A percentile compares a stretch with the other conserved stretches of the same genome.
These are phyloP conservation scores for Veloporphyrellus conicus DNA, from an alignment of 1,284 basidiomycete species.

Conservation along the genomic window DNA sequence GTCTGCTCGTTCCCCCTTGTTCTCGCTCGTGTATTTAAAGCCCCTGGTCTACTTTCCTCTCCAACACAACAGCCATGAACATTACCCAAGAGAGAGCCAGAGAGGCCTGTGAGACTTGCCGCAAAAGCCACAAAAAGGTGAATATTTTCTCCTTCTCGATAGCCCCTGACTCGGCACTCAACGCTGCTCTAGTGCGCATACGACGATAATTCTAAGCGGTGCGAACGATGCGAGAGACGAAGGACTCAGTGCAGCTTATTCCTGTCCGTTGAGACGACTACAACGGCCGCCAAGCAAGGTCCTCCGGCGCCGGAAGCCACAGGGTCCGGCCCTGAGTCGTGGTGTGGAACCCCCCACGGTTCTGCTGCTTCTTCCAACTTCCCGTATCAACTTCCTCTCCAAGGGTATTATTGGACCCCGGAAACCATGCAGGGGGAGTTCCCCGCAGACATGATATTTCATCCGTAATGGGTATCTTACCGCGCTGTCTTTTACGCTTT, in stretches of 20 bases:
- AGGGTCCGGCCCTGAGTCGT: conserved; percentile 8
- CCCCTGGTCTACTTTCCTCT: background rate
- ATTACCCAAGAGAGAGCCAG: conserved; percentile 24
- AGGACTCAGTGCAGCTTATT: conserved; percentile 23
- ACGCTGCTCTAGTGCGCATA: conserved; percentile 18
- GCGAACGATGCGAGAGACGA: conserved; percentile 19
- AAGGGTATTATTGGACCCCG: background rate
- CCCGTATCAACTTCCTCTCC: background rate
- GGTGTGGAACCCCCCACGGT: conserved; percentile 12
- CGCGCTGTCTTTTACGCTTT: background rate
- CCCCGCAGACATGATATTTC: conserved; percentile 6
- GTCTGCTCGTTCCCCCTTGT: conserved; percentile 9
- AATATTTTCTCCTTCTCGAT: background rate
- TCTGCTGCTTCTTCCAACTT: conserved; percentile 9
- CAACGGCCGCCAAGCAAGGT: conserved; percentile 7
- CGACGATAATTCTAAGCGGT: conserved; percentile 12
- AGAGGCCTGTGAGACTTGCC: conserved; percentile 30
- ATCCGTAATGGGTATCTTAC: conserved; percentile 6
- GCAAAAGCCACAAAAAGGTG: conserved; percentile 33
- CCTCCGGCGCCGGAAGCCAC: background rate
- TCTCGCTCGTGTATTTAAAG: conserved; percentile 24
- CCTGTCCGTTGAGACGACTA: conserved; percentile 2
- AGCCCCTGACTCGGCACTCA: conserved; percentile 8
- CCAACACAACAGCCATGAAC: conserved; percentile 19
- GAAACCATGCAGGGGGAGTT: conserved; percentile 9